Evolutionary conservation across 1,284 basidiomycete genomes (phyloP).

Genomic region (Xerocomus amazonicus): DNA sequence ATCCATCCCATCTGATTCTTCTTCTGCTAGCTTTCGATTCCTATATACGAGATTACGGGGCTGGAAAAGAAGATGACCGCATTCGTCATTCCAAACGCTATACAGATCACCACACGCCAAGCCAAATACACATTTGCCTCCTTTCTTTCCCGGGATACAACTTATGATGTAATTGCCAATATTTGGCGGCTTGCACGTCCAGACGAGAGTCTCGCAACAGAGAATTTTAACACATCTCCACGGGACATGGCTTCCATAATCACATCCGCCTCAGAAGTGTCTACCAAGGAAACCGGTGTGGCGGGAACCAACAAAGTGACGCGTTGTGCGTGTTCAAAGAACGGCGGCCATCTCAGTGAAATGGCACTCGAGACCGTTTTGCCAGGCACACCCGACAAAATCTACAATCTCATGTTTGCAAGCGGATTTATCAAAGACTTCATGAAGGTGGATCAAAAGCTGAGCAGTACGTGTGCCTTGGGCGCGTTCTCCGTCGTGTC

Average conservation of each 20-base stretch:
- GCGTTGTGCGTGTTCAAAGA: slow-evolving; percentile 70
- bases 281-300: slow-evolving; percentile 7
- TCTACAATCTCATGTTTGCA: slow-evolving; percentile 95
- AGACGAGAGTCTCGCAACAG: slow-evolving; percentile 46
- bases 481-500: neutral
- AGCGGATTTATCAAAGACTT: slow-evolving; percentile 96
- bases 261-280: slow-evolving; percentile 21
- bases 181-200: slow-evolving; percentile 94
- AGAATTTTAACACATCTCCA: slow-evolving; percentile 20
- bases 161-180: slow-evolving; percentile 93
- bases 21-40: slow-evolving; percentile 71
- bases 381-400: slow-evolving; percentile 89
- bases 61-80: slow-evolving; percentile 99
- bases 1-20: slow-evolving; percentile 9
- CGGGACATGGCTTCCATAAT: slow-evolving; percentile 21
- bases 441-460: slow-evolving; percentile 82
- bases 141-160: slow-evolving; percentile 94
- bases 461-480: slow-evolving; percentile 61
- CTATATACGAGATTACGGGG: slow-evolving; percentile 85
- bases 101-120: slow-evolving; percentile 83
- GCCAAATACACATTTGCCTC: slow-evolving; percentile 92
- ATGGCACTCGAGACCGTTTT: slow-evolving; percentile 75
- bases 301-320: slow-evolving; percentile 50
- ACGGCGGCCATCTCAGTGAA: slow-evolving; percentile 72
- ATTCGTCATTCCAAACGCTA: slow-evolving; percentile 97